phyloP scores from a whole-genome alignment of 2,329 filamentous ascomycete genomes.

The Ramularia collo-cygni region DNA sequence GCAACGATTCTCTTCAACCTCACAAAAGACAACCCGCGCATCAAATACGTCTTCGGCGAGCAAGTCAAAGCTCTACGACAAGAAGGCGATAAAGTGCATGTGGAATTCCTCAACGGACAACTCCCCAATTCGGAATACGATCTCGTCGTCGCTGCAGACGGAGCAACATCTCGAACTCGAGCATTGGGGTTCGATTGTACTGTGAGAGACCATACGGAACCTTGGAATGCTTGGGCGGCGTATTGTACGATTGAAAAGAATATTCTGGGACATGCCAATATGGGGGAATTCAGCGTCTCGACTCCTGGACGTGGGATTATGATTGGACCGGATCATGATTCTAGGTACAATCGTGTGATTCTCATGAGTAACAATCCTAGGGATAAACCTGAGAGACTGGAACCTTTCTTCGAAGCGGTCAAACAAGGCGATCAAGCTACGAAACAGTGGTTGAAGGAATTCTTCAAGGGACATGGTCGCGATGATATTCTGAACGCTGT shows the following conservation, averaged over 20 bases:
- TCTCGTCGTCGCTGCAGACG: constrained; percentile 45
- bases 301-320: too few relatives aligned
- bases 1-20: constrained; percentile 29
- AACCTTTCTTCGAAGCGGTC: too few relatives aligned
- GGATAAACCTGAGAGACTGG: too few relatives aligned
- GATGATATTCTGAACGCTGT: constrained; percentile 8
- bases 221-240: constrained; percentile 36
- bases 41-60: constrained; percentile 37
- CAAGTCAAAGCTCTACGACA: constrained; percentile 34
- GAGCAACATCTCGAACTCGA: constrained; percentile 42
- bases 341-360: too few relatives aligned
- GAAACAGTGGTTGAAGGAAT: too few relatives aligned
- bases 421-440: too few relatives aligned
- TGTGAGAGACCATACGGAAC: constrained; percentile 33
- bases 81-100: constrained; percentile 24
- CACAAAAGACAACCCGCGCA: constrained; percentile 31
- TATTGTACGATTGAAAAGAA: constrained; percentile 19
- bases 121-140: constrained; percentile 36
- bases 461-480: too few relatives aligned
- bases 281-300: too few relatives aligned
- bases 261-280: too few relatives aligned
- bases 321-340: too few relatives aligned
- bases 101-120: constrained; percentile 36
- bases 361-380: too few relatives aligned
- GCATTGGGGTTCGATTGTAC: constrained; percentile 38